Conservation (phyloP, 2,329 filamentous ascomycete species). For the Neopestalotiopsis sp. region DNA sequence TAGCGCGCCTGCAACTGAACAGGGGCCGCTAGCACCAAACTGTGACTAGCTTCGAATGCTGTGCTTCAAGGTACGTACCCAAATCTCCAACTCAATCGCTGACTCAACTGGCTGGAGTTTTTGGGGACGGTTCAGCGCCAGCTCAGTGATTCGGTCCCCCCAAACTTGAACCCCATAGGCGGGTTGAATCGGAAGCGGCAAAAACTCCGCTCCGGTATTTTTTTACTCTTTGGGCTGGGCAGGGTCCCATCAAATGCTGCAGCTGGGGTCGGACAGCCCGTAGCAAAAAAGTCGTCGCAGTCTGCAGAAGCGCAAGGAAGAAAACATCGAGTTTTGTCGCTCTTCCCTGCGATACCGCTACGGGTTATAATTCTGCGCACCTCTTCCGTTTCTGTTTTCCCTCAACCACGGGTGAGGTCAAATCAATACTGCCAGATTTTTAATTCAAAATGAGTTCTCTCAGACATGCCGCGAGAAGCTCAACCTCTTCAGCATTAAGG, state of each 20-base stretch:
- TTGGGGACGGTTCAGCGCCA: no score
- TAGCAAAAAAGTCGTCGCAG: slow-evolving; percentile 11
- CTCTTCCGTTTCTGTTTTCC: not conserved
- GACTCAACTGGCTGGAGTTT: not conserved
- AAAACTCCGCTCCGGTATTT: slow-evolving; percentile 16
- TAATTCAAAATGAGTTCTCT: slow-evolving; percentile 50
- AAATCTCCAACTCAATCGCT: not conserved
- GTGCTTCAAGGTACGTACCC: not conserved
- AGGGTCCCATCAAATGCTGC: not conserved
- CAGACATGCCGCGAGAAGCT: slow-evolving; percentile 46
- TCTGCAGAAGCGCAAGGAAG: not conserved
- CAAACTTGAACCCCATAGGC: not conserved
- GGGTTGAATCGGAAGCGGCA: slow-evolving; percentile 17
- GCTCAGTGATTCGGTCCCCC: no score
- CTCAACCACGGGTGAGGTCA: not conserved
- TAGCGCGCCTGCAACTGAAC: slow-evolving; percentile 10
- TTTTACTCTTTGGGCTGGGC: slow-evolving; percentile 5
- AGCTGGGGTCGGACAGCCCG: not conserved
- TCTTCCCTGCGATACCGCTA: slow-evolving; percentile 3
- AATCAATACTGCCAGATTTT: not conserved
- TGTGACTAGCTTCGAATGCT: not conserved
- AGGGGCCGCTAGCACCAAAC: not conserved
- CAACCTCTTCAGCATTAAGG: slow-evolving; percentile 46
- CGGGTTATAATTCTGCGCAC: not conserved
- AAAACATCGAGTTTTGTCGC: not conserved